Conservation (phyloP, 2,329 filamentous ascomycete genomes). For the Zymoseptoria ardabiliae region DNA sequence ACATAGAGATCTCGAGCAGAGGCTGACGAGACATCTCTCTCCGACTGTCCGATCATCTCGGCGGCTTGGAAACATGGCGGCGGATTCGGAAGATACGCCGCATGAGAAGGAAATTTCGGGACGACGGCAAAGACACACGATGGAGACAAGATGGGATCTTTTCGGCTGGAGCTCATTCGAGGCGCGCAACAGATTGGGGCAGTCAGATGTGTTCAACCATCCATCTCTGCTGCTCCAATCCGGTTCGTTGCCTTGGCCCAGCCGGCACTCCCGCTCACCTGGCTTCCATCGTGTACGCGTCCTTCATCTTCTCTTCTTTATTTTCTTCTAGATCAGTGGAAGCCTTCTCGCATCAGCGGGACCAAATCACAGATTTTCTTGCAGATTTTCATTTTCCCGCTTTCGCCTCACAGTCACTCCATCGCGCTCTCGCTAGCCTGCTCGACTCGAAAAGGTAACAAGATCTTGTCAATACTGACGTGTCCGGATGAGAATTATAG, state of each 20-base stretch:
- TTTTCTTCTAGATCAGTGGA: neutral
- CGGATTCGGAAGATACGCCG: neutral
- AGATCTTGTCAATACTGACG: no score
- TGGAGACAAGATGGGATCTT: no score
- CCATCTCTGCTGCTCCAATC: slow-evolving; percentile 12
- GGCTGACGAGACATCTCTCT: neutral
- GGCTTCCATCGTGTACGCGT: neutral
- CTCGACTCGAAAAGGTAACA: no score
- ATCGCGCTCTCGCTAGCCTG: no score
- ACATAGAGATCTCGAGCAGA: slow-evolving; percentile 20
- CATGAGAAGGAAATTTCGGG: neutral
- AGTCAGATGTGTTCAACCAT: slow-evolving; percentile 19
- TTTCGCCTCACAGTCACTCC: no score
- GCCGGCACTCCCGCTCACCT: neutral
- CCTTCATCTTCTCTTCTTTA: neutral
- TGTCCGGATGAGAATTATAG: no score
- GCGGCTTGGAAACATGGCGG: neutral
- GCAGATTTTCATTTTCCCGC: no score
- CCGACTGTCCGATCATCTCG: neutral
- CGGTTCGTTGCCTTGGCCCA: neutral
- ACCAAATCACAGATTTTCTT: no score
- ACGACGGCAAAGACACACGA: neutral
- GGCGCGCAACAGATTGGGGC: no score
- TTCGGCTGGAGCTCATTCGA: no score
- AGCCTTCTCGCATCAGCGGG: no score